Percentiles rank a stretch among this genome's conserved stretches.
Evolutionary conservation across 2,329 filamentous ascomycete genomes (phyloP).

Genomic region (Ustilaginoidea virens): DNA sequence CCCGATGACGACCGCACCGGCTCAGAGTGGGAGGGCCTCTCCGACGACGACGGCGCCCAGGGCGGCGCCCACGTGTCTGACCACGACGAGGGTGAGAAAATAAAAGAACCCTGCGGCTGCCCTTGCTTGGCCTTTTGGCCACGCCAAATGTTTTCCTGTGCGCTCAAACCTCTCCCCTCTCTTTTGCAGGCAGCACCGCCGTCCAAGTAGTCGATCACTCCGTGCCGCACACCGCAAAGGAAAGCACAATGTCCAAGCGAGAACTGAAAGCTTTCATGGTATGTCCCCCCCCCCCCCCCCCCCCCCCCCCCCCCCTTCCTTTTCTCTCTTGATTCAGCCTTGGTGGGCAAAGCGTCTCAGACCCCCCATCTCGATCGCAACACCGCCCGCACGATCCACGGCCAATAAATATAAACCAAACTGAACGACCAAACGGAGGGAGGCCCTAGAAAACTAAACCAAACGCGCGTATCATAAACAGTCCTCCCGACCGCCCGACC

Average conservation of each 20-base stretch:
- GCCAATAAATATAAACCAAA: background rate
- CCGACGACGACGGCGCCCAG: slow-evolving; percentile 21
- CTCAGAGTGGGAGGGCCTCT: slow-evolving; percentile 5
- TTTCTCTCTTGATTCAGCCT: background rate
- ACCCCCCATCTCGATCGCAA: too few species aligned
- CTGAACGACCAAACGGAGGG: too few species aligned
- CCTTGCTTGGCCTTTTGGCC: too few species aligned
- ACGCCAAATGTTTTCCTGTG: too few species aligned
- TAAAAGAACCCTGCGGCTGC: too few species aligned
- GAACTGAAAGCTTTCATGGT: slow-evolving; percentile 72
- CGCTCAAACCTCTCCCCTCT: too few species aligned
- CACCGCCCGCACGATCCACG: too few species aligned
- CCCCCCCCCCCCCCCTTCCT: background rate
- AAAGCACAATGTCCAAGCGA: slow-evolving; percentile 41
- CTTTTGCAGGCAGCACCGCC: slow-evolving; percentile 11
- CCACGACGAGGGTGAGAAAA: slow-evolving; percentile 10
- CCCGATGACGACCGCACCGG: background rate
- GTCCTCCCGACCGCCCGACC: slow-evolving; percentile 35
- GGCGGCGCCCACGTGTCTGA: slow-evolving; percentile 3
- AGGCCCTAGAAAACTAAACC: too few species aligned
- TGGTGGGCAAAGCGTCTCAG: too few species aligned
- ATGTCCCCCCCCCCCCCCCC: slow-evolving; percentile 3
- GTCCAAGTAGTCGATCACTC: slow-evolving; percentile 50
- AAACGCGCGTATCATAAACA: too few species aligned
- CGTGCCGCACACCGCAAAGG: slow-evolving; percentile 19